Base-by-base conservation (phyloP, 2,329 filamentous ascomycete genomes). In the Ilyonectria destructans region DNA sequence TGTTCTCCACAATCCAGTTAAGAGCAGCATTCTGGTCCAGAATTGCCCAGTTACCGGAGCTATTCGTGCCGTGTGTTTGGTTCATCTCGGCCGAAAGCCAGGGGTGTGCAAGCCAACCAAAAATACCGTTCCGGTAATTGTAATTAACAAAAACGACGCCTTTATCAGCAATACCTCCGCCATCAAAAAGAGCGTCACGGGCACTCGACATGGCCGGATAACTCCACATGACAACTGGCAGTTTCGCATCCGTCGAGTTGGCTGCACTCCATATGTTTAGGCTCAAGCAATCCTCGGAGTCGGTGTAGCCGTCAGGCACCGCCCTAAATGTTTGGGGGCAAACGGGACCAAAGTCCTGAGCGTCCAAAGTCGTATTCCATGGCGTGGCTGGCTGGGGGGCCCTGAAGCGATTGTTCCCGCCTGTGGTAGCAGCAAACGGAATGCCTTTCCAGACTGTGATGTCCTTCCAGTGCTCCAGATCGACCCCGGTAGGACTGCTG, bases 1-100 rank as follows among this genome's bases (percentile, higher is more conserved):
- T 67, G 58, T 67, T 67, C n/a, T 58, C 54, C 13, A 40, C 58
- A 2, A 62, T 48, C 64, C 64, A 67, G 23, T 67, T 46, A 23
- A 67, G 35, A 15, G 58, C 64, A 1, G 51, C 64, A 46, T 58
- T 19, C 35, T 58, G 54, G 33, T 67, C 64, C 31, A 67, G 29
- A n/a, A 67, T 58, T 7, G 58, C 64, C 9, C 43, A 67, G 58
- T 67, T 67, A 35, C 64, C 64, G 1, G 64, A 45, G 49, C n/a
- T 62, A 5, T 45, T 29, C 2, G 26, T 35, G 21, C 57, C 63
- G 21, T 26, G n/a, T 23, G 21, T 23, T 23, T 23, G 2, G 21
- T 23, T 23, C 21, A 23, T 23, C 43, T 46, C 37, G 4, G 26
- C 58, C 6, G 43, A 52, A 2, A 52, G 54, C 10, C 10, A 7